Evolutionary conservation across 805 yeast genomes (phyloP).

Genomic region (Monosporozyma solicola): DNA sequence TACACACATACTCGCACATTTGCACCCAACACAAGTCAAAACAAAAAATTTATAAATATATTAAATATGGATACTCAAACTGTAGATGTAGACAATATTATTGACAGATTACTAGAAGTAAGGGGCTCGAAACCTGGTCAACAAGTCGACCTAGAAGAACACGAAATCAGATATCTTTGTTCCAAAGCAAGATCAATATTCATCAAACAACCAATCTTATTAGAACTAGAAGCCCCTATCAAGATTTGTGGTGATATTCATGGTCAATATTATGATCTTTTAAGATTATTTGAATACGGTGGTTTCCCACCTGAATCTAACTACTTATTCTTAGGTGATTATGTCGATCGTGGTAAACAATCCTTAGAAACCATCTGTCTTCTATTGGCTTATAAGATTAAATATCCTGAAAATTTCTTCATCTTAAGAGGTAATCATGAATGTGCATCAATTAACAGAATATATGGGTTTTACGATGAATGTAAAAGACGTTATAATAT

Average conservation of each 20-base stretch:
- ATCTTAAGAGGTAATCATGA: slow-evolving; percentile 97
- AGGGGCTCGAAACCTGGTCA: slow-evolving; percentile 98
- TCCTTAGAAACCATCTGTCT: slow-evolving; percentile 92
- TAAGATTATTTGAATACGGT: slow-evolving; percentile 94
- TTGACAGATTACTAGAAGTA: slow-evolving; percentile 92
- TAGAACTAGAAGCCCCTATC: slow-evolving; percentile 96
- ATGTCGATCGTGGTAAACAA: slow-evolving; percentile 98
- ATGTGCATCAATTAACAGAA: slow-evolving; percentile 95
- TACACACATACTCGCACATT: no score
- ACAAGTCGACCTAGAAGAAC: slow-evolving; percentile 88
- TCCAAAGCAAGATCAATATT: slow-evolving; percentile 97
- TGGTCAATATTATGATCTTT: slow-evolving; percentile 93
- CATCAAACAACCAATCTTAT: slow-evolving; percentile 91
- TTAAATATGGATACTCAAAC: slow-evolving; percentile 45
- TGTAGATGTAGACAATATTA: slow-evolving; percentile 93
- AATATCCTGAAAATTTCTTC: slow-evolving; percentile 96
- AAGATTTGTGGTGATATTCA: slow-evolving; percentile 94
- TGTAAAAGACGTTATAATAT: slow-evolving; percentile 97
- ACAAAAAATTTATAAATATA: not conserved
- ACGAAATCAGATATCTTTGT: slow-evolving; percentile 89
- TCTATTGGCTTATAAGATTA: slow-evolving; percentile 89
- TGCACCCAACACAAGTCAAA: no score
- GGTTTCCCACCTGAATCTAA: slow-evolving; percentile 99
- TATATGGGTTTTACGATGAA: slow-evolving; percentile 97
- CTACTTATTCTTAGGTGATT: slow-evolving; percentile 91